Base-by-base conservation (phyloP, 192 early-diverging fungal species). In the Dissophora globulifera region DNA sequence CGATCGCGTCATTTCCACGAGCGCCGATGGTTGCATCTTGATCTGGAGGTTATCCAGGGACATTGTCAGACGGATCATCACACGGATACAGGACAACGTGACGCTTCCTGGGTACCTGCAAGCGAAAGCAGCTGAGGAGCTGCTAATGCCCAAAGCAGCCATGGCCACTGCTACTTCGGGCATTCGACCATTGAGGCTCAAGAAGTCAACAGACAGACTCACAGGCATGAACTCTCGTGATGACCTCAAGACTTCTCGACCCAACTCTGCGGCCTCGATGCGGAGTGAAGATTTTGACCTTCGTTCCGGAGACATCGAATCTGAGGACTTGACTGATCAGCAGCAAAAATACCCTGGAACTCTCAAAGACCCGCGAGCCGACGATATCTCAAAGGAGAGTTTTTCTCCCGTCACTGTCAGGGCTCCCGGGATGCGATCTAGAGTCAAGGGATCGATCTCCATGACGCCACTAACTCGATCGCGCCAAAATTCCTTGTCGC, bases 1-100 rank as follows among this genome's bases (percentile, higher is more conserved):
- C 38, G 58, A 74, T 26, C 76, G 86, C 11, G 58, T 94, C 8
- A 70, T 92, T 29, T 88, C 88, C 2, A 93, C 92, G 16, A 85
- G 86, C 50, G 87, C 86, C 0, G 92, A 94, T 62, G 92, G 92
- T 10, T 92, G 87, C 25, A 79, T 94, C 13, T 86, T 94, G 70
- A 82, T 94, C 1, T 94, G 93, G 93, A 81, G 79, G 46, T 49
- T 93, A 6, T 78, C 82, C 6, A 65, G 80, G 22, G 82, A 89
- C 12, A 31, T 92, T 5, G 65, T 72, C 17, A 41, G 52, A 12
- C 49, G 58, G 13, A 76, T 76, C 20, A 41, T 56, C 4, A 16
- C 33, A 17, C 33, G 72, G 30, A 57, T 67, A 12, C 50, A 67
- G 25, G 72, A 76, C 20, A 76, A 67, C 30, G 46, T 76, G 19